A percentile compares a stretch with the other conserved stretches of the same genome.
phyloP scores from a whole-genome alignment of 1,284 basidiomycete genomes.

The Testicularia cyperi region DNA sequence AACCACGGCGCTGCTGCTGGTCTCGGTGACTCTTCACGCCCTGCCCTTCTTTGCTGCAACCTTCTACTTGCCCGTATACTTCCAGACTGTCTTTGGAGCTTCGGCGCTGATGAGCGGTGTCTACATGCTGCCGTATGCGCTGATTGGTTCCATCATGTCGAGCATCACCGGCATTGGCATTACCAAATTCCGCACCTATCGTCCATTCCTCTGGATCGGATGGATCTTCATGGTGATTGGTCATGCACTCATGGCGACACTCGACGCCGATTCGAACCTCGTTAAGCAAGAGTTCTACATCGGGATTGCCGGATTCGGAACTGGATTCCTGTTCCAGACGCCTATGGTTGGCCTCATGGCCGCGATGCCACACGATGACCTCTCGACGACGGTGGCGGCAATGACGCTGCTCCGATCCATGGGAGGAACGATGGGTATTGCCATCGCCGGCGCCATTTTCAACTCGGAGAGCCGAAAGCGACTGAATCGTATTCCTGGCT shows the following conservation, averaged over 20 bases:
- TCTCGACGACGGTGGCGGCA: conserved; percentile 35
- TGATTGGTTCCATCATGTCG: conserved; percentile 68
- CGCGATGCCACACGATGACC: conserved; percentile 45
- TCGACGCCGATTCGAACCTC: conserved; percentile 17
- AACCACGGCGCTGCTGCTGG: conserved; percentile 71
- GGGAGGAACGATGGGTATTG: conserved; percentile 48
- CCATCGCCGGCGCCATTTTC: conserved; percentile 45
- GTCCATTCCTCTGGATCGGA: conserved; percentile 67
- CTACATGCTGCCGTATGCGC: conserved; percentile 73
- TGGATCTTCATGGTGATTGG: conserved; percentile 42
- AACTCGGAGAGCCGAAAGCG: conserved; percentile 31
- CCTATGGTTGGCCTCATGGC: conserved; percentile 48
- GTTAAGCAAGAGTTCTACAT: conserved; percentile 35
- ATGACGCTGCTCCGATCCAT: conserved; percentile 40
- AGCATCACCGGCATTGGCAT: conserved; percentile 68
- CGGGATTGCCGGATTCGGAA: conserved; percentile 43
- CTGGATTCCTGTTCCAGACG: conserved; percentile 52
- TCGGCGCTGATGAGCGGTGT: conserved; percentile 75
- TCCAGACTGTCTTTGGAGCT: conserved; percentile 71
- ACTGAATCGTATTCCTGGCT: conserved; percentile 17
- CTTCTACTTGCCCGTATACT: conserved; percentile 67
- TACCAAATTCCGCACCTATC: conserved; percentile 68
- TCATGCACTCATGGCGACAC: conserved; percentile 39
- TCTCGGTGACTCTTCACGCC: conserved; percentile 70
- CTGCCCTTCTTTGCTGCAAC: conserved; percentile 67